Conservation (phyloP, 305 asterid genomes). For the Solanum hybrid region DNA sequence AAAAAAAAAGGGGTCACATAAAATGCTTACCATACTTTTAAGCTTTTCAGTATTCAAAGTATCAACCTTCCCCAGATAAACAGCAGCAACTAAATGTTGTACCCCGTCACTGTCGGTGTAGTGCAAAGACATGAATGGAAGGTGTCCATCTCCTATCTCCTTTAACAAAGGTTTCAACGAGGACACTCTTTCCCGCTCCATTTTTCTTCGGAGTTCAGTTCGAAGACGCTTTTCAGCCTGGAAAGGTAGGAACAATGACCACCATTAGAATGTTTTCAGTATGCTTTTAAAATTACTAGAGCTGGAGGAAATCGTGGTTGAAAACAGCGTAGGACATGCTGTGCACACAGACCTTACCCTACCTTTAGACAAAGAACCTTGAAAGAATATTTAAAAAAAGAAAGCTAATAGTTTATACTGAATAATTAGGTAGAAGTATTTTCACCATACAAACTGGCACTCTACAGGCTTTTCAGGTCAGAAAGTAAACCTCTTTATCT, state of each 20-base stretch:
- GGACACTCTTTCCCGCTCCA: conserved; percentile 74
- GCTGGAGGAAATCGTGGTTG: neutral
- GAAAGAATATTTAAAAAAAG: neutral
- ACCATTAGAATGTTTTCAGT: conserved; percentile 1
- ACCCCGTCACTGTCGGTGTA: conserved; percentile 68
- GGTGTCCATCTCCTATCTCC: conserved; percentile 64
- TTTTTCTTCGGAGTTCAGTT: conserved; percentile 58
- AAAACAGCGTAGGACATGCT: neutral
- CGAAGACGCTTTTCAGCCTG: conserved; percentile 79
- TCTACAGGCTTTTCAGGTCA: neutral
- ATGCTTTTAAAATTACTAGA: neutral
- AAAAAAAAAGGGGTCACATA: neutral
- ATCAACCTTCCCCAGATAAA: conserved; percentile 83
- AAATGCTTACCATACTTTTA: conserved; percentile 51
- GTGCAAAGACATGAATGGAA: conserved; percentile 79
- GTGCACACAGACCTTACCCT: neutral
- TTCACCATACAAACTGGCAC: neutral
- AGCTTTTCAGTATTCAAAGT: conserved; percentile 52
- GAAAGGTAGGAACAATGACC: conserved; percentile 8
- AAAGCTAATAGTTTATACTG: neutral
- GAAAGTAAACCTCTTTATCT: neutral
- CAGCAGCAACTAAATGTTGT: conserved; percentile 77
- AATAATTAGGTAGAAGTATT: neutral
- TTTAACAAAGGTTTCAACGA: conserved; percentile 70
- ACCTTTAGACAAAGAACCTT: neutral